Evolutionary conservation across 2,329 filamentous ascomycete species (phyloP), one percentile per base, ranked within the genome.

Genomic region (Arthrobotrys megalospora): DNA sequence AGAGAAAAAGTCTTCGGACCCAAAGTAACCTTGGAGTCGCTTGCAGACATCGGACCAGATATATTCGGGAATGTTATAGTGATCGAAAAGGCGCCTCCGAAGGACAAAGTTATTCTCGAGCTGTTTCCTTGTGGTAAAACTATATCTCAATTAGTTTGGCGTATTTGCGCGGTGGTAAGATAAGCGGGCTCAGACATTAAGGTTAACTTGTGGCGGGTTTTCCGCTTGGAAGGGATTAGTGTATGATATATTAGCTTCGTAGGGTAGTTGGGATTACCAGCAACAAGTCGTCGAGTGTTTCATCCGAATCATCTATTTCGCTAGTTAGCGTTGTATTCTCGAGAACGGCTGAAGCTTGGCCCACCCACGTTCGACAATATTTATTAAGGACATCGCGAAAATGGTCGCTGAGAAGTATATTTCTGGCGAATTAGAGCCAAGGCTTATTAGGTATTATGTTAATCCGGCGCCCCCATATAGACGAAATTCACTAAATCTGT

Each of bases 21-120:
- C 55, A n/a, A 60, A 60, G 12, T 60, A 60, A 1, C 55, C 55
- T 43, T 60, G 55, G 10, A 60, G 36, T 10, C 55, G 34, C 10
- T 28, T 28, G 5, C 34, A 41, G 1, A 43, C 36, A 4, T 41
- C n/a, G 11, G 34, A 24, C 55, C 55, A 60, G 10, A 43, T 16
- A 28, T 43, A 60, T 28, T 60, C 55, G 4, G 55, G 55, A 2
- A 60, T 6, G 1, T 12, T 24, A 43, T 43, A 60, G 8, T 19
- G 55, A 5, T 41, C 8, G 36, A 60, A 60, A n/a, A 60, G 55
- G 4, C 36, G 6, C 2, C 24, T 7, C 6, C 55, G 55, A 10
- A 60, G n/a, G 1, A 1, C 1, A 7, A 16, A 16, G 12, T 41
- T 11, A 10, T 60, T 10, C 3, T 60, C 12, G 1, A 60, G 55